Evolutionary conservation across 805 yeast species (phyloP).

Genomic region (Candida qinlingensis): DNA sequence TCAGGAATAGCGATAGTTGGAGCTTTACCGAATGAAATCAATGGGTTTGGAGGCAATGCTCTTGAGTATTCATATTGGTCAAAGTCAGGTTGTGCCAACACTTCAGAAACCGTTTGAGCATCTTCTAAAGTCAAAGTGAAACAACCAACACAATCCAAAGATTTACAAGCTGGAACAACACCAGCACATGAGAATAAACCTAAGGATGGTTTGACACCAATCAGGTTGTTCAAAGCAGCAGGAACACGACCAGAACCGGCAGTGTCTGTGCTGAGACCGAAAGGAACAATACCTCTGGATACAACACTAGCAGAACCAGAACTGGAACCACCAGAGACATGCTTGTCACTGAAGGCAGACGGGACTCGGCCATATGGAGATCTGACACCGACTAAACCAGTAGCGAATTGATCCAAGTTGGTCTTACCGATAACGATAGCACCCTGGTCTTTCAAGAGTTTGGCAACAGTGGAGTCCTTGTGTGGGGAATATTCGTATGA

Average conservation of each 20-base stretch:
- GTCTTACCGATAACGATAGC: constrained; percentile 94
- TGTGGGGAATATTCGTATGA: constrained; percentile 65
- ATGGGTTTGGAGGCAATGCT: constrained; percentile 61
- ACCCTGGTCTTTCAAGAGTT: constrained; percentile 75
- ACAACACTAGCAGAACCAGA: constrained; percentile 95
- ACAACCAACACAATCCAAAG: constrained; percentile 87
- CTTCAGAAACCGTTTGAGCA: constrained; percentile 70
- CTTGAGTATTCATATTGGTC: constrained; percentile 77
- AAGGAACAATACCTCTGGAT: constrained; percentile 83
- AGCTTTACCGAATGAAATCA: constrained; percentile 48
- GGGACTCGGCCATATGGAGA: constrained; percentile 92
- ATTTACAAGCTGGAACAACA: constrained; percentile 96
- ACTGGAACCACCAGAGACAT: constrained; percentile 93
- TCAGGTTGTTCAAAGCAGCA: constrained; percentile 85
- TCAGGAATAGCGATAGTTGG: constrained; percentile 77
- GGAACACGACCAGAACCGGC: constrained; percentile 99
- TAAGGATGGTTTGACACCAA: constrained; percentile 89
- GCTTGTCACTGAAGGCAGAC: constrained; percentile 66
- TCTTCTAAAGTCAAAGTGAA: constrained; percentile 75
- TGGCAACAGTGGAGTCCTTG: constrained; percentile 71
- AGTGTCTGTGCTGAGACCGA: constrained; percentile 92
- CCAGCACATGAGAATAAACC: constrained; percentile 86
- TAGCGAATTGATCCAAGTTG: constrained; percentile 94
- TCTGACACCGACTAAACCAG: constrained; percentile 93
- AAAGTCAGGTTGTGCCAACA: constrained; percentile 68